These are phyloP conservation scores for Lumnitzera littorea DNA, from an alignment of 345 rosid genomes.

Conservation along the genomic window DNA sequence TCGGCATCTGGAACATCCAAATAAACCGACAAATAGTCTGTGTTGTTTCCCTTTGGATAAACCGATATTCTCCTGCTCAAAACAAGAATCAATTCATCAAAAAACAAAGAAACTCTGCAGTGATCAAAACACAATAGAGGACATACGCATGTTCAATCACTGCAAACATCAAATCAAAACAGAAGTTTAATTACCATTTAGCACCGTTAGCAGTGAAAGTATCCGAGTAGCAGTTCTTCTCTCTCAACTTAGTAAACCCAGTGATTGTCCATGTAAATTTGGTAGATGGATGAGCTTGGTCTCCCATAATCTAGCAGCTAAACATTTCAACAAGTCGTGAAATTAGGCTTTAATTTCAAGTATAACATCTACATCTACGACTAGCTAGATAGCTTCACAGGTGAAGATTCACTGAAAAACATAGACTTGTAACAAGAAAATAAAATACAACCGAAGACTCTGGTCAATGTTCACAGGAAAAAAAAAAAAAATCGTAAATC, in stretches of 20 bases:
- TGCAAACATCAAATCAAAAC: background rate
- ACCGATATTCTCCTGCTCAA: slow-evolving; percentile 7
- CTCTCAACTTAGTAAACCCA: slow-evolving; percentile 11
- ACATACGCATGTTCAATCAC: no score
- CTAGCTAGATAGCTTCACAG: no score
- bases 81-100: background rate
- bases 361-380: no score
- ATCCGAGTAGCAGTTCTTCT: slow-evolving; percentile 13
- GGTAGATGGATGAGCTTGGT: slow-evolving; percentile 5
- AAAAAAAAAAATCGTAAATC: no score
- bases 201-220: slow-evolving; percentile 10
- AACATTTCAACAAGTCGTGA: no score
- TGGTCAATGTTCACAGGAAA: no score
- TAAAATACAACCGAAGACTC: no score
- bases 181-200: slow-evolving; percentile 12
- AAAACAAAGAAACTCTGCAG: background rate
- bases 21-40: slow-evolving; percentile 2
- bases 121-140: no score
- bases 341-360: no score
- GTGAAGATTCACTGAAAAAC: no score
- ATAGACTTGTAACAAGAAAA: no score
- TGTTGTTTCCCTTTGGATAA: background rate
- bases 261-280: slow-evolving; percentile 23
- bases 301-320: background rate
- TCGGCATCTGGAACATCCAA: slow-evolving; percentile 3